Base-by-base conservation (phyloP, 2,329 filamentous ascomycete genomes). In the Alternaria longipes region DNA sequence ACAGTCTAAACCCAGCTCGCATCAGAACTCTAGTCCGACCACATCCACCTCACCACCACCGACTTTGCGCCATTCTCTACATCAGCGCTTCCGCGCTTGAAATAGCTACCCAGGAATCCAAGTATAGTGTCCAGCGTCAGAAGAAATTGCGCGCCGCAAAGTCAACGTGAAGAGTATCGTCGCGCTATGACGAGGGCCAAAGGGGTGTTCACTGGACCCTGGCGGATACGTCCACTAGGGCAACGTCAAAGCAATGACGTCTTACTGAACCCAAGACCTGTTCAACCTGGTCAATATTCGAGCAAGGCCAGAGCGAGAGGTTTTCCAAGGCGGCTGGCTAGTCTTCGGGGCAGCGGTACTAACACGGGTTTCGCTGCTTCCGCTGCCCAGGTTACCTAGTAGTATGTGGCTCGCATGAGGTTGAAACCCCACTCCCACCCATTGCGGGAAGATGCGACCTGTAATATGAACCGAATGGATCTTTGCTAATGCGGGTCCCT, bases 361-460 rank as follows among this genome's bases (percentile, higher is more conserved):
- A 61, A 64, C 63, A 72, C 76, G 74, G 76, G 70, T 78, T 65
- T 69, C 64, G 42, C 53, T 69, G 65, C 67, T 71, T 74, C 75
- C 75, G 75, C 66, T 60, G 67, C 66, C 71, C 62, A 69, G 70
- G 62, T 53, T 72, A 45, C 60, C 71, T 60, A 63, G 70, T 42
- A 64, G 67, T 36, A 63, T 51, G 66, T 60, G 62, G 63, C 63
- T 64, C 69, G 74, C 75, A 77, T 75, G 72, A 73, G 67, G 62
- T 72, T 78, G 76, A 78, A 78, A 78, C 76, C 70, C 65, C 65
- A 70, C 71, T 54, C 71, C 63, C 60, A 68, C 64, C 67, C 73
- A 75, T 73, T 67, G 68, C 62, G 57, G 65, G 63, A 71, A 59
- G 67, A 63, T 69, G 63, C 49, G 56, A 53, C 67, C 65, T 73